These are phyloP conservation scores for Geranium incanum DNA, from an alignment of 441 rosid genomes.

Conservation along the genomic window DNA sequence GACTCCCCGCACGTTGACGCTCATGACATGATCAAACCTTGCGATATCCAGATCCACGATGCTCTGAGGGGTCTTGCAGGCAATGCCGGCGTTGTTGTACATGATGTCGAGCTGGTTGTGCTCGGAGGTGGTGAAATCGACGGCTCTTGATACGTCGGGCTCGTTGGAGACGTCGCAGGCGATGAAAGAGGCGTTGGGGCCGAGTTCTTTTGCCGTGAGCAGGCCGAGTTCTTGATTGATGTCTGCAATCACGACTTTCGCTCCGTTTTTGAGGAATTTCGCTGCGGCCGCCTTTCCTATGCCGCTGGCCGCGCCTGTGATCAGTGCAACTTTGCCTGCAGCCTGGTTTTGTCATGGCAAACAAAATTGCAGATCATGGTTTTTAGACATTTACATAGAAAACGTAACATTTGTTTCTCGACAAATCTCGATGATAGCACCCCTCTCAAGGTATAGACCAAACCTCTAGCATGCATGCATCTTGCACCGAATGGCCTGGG, in stretches of 20 bases:
- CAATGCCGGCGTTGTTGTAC: constrained; percentile 77
- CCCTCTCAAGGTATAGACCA: too few relatives aligned
- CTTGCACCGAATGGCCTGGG: too few relatives aligned
- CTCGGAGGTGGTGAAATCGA: constrained; percentile 48
- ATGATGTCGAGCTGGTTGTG: constrained; percentile 56
- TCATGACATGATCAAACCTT: constrained; percentile 53
- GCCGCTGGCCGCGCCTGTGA: constrained; percentile 90
- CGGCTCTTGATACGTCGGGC: constrained; percentile 54
- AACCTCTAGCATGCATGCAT: too few relatives aligned
- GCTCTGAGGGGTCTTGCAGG: constrained; percentile 54
- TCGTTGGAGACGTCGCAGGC: constrained; percentile 68
- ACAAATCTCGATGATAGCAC: too few relatives aligned
- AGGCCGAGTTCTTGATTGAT: constrained; percentile 46
- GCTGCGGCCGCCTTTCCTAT: constrained; percentile 72
- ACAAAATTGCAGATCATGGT: neutral
- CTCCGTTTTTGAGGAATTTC: constrained; percentile 63
- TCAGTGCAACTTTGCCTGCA: constrained; percentile 72
- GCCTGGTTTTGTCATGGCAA: constrained; percentile 33
- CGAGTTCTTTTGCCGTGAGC: constrained; percentile 49
- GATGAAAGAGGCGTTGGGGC: constrained; percentile 47
- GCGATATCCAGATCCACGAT: constrained; percentile 60
- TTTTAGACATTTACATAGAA: neutral
- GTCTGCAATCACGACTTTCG: constrained; percentile 75
- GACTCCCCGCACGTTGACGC: constrained; percentile 61
- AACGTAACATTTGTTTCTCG: too few relatives aligned